Evolutionary conservation across 2,329 filamentous ascomycete species (phyloP).

Genomic region (Chrysoporthe austroafricana): DNA sequence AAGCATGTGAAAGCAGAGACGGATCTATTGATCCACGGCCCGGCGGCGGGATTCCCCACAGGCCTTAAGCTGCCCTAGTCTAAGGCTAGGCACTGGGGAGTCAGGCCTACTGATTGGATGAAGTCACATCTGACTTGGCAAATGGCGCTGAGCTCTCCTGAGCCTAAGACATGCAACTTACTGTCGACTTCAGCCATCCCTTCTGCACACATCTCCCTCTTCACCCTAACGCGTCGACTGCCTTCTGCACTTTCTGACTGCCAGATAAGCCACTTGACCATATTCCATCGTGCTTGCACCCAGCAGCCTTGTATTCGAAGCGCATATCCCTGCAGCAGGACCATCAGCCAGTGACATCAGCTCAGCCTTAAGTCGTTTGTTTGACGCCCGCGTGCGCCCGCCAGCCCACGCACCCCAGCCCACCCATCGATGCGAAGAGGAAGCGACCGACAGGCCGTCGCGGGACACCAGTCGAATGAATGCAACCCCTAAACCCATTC

Average conservation of each 20-base stretch:
- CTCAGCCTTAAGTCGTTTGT: not conserved
- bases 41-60: constrained; percentile 5
- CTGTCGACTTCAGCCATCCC: constrained; percentile 10
- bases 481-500: constrained; percentile 99
- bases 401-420: not conserved
- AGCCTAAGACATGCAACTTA: constrained; percentile 1
- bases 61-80: constrained; percentile 1
- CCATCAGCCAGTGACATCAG: not conserved
- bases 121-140: constrained; percentile 18
- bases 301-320: not conserved
- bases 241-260: not conserved
- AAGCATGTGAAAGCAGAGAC: constrained; percentile 15
- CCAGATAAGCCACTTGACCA: not conserved
- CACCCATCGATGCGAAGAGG: constrained; percentile 24
- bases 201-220: constrained; percentile 3
- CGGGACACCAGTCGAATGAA: constrained; percentile 52
- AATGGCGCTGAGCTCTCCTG: constrained; percentile 14
- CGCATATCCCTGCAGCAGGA: not conserved
- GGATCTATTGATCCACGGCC: not conserved
- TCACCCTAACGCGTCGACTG: not conserved
- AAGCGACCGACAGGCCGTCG: constrained; percentile 27
- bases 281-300: not conserved
- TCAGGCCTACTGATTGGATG: constrained; percentile 17
- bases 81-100: not conserved
- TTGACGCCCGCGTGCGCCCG: constrained; percentile 13